phyloP scores from a whole-genome alignment of 768 basidiomycete genomes.

The Hypholoma sublateritium region DNA sequence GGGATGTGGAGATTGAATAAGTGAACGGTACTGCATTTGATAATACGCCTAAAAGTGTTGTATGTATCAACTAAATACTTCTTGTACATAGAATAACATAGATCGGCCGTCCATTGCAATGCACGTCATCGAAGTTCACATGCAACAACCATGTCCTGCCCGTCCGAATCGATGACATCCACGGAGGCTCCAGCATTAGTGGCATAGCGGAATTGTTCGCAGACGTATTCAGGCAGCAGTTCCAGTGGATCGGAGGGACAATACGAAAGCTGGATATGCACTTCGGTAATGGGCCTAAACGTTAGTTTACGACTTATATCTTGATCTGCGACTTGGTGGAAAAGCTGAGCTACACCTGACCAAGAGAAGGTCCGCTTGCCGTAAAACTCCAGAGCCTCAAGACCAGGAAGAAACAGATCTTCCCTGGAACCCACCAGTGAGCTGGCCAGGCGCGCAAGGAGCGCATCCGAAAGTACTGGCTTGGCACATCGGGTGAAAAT shows the following conservation, averaged over 20 bases:
- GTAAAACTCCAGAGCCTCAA: neutral
- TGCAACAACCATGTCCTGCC: neutral
- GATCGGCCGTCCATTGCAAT: too few relatives aligned
- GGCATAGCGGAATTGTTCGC: neutral
- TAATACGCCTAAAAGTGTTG: neutral
- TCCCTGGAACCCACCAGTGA: neutral
- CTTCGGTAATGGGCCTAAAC: too few relatives aligned
- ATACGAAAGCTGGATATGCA: neutral
- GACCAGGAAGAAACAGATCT: neutral
- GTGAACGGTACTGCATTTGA: neutral
- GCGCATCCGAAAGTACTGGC: neutral
- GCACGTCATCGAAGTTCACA: too few relatives aligned
- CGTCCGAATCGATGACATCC: neutral
- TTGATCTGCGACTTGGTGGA: too few relatives aligned
- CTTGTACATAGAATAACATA: too few relatives aligned
- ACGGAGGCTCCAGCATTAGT: neutral
- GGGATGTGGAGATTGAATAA: conserved; percentile 64
- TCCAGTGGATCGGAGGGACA: neutral
- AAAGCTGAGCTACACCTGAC: neutral
- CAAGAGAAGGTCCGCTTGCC: neutral
- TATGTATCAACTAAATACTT: too few relatives aligned
- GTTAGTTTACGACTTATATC: too few relatives aligned
- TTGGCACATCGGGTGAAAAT: neutral
- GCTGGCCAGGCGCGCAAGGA: neutral
- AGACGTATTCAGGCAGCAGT: neutral